Base-by-base conservation (phyloP, 257 asterid genomes). In the Salvia splendens region DNA sequence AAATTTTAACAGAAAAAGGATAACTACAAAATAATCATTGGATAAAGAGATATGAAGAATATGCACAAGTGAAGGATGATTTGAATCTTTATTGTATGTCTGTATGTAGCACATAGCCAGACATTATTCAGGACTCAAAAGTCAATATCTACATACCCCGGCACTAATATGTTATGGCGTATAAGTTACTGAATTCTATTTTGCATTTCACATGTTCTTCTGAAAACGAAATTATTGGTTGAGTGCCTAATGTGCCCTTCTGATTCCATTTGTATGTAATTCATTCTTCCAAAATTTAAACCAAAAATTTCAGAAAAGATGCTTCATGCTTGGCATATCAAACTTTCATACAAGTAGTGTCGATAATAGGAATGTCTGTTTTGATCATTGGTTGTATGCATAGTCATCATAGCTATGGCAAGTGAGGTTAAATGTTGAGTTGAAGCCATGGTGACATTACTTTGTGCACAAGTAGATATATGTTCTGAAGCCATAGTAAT, bases 401-500 rank as follows among this genome's bases (percentile, higher is more conserved):
- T 38, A 38, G 10, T 35, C 10, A 38, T 38, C 2, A 10, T 38
- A 38, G 42, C 42, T 38, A 38, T 38, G 64, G 12, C 5, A 14
- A 24, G 48, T 36, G 33, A 14, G 15, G 49, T 59, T 35, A 33
- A 12, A 12, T 17, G 48, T 59, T 59, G 28, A 36, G 14, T 14
- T 15, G 42, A 59, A 59, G 14, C 12, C 64, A 35, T 57, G 47
- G 40, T 33, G n/a, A n/a, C n/a, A n/a, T n/a, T n/a, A n/a, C n/a
- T n/a, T n/a, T n/a, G n/a, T n/a, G n/a, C n/a, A n/a, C n/a, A n/a
- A n/a, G n/a, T n/a, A n/a, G n/a, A n/a, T n/a, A n/a, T n/a, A n/a
- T n/a, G n/a, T n/a, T n/a, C n/a, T 15, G 42, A 59, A 59, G 14
- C 12, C 64, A 35, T 57, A 30, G 50, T 15, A 64, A 36, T 36